Evolutionary conservation across 805 yeast species (phyloP).

Genomic region (Candida ficus): DNA sequence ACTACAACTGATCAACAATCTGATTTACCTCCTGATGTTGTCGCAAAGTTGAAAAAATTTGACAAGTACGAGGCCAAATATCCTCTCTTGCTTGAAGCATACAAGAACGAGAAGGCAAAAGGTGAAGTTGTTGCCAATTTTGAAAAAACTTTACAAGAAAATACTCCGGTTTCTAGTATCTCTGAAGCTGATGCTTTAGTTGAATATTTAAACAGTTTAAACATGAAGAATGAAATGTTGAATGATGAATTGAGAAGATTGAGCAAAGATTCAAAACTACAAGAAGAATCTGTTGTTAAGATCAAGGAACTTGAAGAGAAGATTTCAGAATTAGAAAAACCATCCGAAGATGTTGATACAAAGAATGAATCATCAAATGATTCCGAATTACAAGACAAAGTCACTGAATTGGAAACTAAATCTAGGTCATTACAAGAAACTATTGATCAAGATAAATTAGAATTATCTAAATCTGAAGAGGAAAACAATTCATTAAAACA

Average conservation of each 20-base stretch:
- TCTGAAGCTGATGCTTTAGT: conserved; percentile 66
- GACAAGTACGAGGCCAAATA: conserved; percentile 87
- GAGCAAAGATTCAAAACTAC: conserved; percentile 11
- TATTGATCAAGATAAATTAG: neutral
- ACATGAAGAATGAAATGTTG: conserved; percentile 54
- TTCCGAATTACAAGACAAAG: neutral
- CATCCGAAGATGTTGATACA: conserved; percentile 2
- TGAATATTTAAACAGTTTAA: conserved; percentile 62
- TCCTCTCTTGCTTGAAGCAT: conserved; percentile 80
- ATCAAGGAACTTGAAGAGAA: conserved; percentile 9
- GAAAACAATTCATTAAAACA: neutral
- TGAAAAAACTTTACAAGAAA: conserved; percentile 67
- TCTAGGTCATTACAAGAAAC: neutral
- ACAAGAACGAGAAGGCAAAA: conserved; percentile 71
- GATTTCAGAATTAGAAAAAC: conserved; percentile 9
- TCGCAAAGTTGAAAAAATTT: conserved; percentile 64
- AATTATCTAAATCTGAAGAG: neutral
- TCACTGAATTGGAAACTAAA: neutral
- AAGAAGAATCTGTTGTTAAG: neutral
- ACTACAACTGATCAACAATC: conserved; percentile 11
- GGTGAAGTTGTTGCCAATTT: conserved; percentile 53
- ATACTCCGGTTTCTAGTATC: conserved; percentile 75
- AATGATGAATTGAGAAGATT: conserved; percentile 57
- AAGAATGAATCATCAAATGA: neutral
- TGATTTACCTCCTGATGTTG: conserved; percentile 47